Percentiles rank a stretch among this genome's conserved stretches.
Conservation (phyloP, 1,139 yeast genomes). For the Ogataea hybrid region DNA sequence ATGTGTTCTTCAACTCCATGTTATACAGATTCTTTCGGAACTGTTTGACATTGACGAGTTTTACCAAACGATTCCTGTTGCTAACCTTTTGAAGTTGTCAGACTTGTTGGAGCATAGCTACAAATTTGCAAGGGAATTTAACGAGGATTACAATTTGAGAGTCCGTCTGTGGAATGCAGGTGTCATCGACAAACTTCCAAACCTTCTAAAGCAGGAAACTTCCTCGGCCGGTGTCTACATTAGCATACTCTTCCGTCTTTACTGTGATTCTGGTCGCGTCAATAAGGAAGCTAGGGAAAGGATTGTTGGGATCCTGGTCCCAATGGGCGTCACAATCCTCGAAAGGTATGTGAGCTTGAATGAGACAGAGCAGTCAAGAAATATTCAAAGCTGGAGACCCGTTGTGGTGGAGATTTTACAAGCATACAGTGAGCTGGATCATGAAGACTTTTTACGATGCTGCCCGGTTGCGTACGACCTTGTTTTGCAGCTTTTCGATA, state of each 20-base stretch:
- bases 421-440: slow-evolving; percentile 77
- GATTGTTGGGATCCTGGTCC: slow-evolving; percentile 57
- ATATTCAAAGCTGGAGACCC: slow-evolving; percentile 85
- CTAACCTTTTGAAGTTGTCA: slow-evolving; percentile 58
- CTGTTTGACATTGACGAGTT: slow-evolving; percentile 69
- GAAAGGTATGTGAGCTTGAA: slow-evolving; percentile 71
- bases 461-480: slow-evolving; percentile 68
- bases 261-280: slow-evolving; percentile 57
- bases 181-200: slow-evolving; percentile 88
- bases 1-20: slow-evolving; percentile 82
- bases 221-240: slow-evolving; percentile 86
- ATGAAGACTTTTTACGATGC: slow-evolving; percentile 63
- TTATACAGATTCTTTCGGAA: slow-evolving; percentile 86
- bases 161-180: slow-evolving; percentile 90
- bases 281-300: slow-evolving; percentile 34
- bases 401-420: slow-evolving; percentile 84
- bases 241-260: slow-evolving; percentile 75
- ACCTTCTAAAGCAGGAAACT: slow-evolving; percentile 86
- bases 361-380: slow-evolving; percentile 73
- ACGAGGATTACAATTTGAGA: slow-evolving; percentile 83
- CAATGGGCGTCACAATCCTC: slow-evolving; percentile 69
- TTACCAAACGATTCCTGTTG: slow-evolving; percentile 66
- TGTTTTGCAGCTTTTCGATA: slow-evolving; percentile 64
- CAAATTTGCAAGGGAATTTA: slow-evolving; percentile 80
- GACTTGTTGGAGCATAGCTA: slow-evolving; percentile 65